Evolutionary conservation across 2,329 filamentous ascomycete species (phyloP).

Genomic region (Sphaerulina vaccinii): DNA sequence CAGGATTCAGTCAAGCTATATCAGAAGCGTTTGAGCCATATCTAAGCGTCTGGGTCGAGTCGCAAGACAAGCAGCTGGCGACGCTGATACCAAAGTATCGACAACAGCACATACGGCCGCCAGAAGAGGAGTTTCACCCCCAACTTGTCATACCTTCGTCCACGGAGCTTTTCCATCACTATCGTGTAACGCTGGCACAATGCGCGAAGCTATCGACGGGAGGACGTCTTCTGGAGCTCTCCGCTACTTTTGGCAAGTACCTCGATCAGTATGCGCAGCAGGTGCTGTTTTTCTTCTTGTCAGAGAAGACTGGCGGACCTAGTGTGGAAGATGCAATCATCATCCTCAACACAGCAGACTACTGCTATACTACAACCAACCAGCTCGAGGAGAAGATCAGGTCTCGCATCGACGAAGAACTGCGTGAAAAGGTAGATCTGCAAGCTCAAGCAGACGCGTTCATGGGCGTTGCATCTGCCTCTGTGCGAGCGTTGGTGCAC

Average conservation of each 20-base stretch:
- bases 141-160: slow-evolving; percentile 90
- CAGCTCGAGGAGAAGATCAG: slow-evolving; percentile 95
- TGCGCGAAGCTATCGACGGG: slow-evolving; percentile 95
- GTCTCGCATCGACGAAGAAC: slow-evolving; percentile 77
- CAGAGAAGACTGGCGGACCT: slow-evolving; percentile 57
- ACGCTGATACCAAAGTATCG: slow-evolving; percentile 84
- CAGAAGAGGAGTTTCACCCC: slow-evolving; percentile 87
- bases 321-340: slow-evolving; percentile 76
- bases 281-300: slow-evolving; percentile 73
- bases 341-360: slow-evolving; percentile 94
- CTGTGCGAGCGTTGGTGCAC: slow-evolving; percentile 78
- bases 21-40: slow-evolving; percentile 98
- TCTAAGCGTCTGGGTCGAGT: slow-evolving; percentile 93
- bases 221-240: slow-evolving; percentile 79
- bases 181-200: slow-evolving; percentile 86
- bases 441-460: slow-evolving; percentile 94
- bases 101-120: slow-evolving; percentile 72
- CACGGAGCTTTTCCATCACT: slow-evolving; percentile 96
- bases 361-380: slow-evolving; percentile 89
- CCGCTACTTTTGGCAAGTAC: slow-evolving; percentile 84
- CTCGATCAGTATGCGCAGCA: slow-evolving; percentile 94
- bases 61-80: slow-evolving; percentile 85
- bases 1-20: slow-evolving; percentile 83
- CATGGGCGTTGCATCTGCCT: slow-evolving; percentile 87
- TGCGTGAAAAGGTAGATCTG: slow-evolving; percentile 75